Percentiles rank a stretch among this genome's conserved stretches.
These are phyloP conservation scores for Corrigiola litoralis DNA, from an alignment of 179 eudicot genomes.

Conservation along the genomic window DNA sequence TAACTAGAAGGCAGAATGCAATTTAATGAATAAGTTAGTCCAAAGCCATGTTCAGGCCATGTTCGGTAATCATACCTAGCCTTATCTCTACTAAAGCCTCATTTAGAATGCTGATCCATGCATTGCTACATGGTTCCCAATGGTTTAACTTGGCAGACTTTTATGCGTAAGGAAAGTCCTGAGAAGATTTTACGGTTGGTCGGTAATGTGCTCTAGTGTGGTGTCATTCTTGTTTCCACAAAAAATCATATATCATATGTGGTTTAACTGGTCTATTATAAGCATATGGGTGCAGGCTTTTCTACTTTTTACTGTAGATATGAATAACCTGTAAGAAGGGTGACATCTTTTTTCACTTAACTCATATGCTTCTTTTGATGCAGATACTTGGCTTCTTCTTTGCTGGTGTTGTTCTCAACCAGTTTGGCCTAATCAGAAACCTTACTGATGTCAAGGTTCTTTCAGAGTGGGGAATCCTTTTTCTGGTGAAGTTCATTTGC, in stretches of 20 bases:
- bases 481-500: constrained; percentile 56
- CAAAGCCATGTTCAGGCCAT: background rate
- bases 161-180: background rate
- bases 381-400: constrained; percentile 99
- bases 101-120: too few species aligned
- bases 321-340: background rate
- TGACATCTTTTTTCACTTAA: background rate
- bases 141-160: background rate
- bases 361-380: constrained; percentile 16
- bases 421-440: constrained; percentile 90
- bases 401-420: constrained; percentile 92
- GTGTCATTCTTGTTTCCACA: too few species aligned
- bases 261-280: background rate
- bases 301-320: background rate
- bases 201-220: background rate
- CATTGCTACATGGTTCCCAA: too few species aligned
- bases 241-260: too few species aligned
- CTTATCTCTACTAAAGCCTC: background rate
- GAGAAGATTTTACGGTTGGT: background rate
- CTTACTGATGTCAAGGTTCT: constrained; percentile 91
- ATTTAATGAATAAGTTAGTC: too few species aligned
- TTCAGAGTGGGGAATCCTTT: constrained; percentile 98
- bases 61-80: background rate
- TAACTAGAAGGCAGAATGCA: too few species aligned
- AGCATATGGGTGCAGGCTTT: background rate